A percentile compares a stretch with the other conserved stretches of the same genome.
These are phyloP conservation scores for Ilyonectria robusta DNA, from an alignment of 2,329 filamentous ascomycete genomes.

Conservation along the genomic window DNA sequence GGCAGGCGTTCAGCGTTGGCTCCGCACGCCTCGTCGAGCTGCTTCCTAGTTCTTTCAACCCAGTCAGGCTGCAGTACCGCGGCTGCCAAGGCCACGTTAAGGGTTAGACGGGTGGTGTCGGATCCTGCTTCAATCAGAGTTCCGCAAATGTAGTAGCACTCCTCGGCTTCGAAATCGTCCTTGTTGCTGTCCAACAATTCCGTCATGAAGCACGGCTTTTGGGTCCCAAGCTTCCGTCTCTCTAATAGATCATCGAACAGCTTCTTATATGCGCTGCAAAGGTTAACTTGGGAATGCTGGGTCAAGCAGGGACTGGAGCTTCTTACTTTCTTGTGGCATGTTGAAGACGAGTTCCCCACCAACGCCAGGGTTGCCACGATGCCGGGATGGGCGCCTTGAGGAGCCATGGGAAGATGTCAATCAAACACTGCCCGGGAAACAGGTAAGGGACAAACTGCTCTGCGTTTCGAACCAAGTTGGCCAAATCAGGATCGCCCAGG, in stretches of 20 bases:
- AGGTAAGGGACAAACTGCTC: not conserved
- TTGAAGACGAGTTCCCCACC: conserved; percentile 18
- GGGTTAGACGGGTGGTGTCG: not conserved
- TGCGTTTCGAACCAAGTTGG: not conserved
- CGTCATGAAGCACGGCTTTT: not conserved
- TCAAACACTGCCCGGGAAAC: not conserved
- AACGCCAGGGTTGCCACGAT: conserved; percentile 18
- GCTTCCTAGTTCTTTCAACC: not conserved
- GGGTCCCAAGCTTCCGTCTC: not conserved
- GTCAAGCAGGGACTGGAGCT: too few species aligned
- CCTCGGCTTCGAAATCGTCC: not conserved
- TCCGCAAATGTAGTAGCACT: not conserved
- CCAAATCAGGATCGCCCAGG: not conserved
- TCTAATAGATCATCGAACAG: not conserved
- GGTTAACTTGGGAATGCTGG: too few species aligned
- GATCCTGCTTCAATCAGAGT: not conserved
- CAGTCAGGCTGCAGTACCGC: not conserved
- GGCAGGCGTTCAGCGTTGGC: not conserved
- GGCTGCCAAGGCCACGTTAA: not conserved
- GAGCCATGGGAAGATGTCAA: conserved; percentile 19
- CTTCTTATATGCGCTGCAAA: not conserved
- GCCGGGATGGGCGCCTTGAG: conserved; percentile 10
- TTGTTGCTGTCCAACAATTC: not conserved
- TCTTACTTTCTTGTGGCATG: not conserved
- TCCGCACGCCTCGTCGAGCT: not conserved